Evolutionary conservation across 257 asterid genomes (phyloP), one percentile per base, ranked within the genome.

Genomic region (Apocynum venetum): DNA sequence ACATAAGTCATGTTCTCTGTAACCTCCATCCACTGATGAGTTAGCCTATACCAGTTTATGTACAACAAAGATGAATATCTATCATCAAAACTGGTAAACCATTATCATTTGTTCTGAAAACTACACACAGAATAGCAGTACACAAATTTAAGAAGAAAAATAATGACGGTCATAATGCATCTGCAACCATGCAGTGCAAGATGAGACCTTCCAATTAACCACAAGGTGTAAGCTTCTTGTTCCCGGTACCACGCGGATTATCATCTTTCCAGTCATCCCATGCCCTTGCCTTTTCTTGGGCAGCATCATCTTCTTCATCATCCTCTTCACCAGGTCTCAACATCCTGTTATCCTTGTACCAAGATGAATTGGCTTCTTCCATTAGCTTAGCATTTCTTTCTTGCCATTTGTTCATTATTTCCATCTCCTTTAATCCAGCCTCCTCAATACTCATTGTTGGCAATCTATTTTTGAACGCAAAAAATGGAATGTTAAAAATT

Each of bases 241-340:
- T 95, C 75, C 99, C 99, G 11, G 97, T 97, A 40, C 99, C 99
- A 41, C 98, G 97, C 71, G 97, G 98, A 80, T 93, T 95, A 74
- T 95, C 99, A 35, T 95, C 99, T 84, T 95, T 95, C 99, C 99
- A 95, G 87, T 95, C 99, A 63, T 91, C 99, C 99, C 97, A 93
- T 0, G 96, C 97, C 83, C 98, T 90, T 11, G 97, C 99, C 90
- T 89, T 90, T 0, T 90, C 98, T 84, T 87, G 91, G 53, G 99
- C 98, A 57, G 90, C 97, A 79, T 90, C 98, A 44, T 91, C 96
- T 48, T 92, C 92, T 0, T 91, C 97, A 0, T 90, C 92, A 0
- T 82, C 89, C 12, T 85, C 97, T 59, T 82, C 88, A 9, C 84
- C 79, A 8, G 91, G 94, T 76, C 87, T 84, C 13, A 67, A 41